Percentiles rank a stretch among this genome's conserved stretches.
Conservation (phyloP, 2,329 filamentous ascomycete genomes). For the Aspergillus fischeri region DNA sequence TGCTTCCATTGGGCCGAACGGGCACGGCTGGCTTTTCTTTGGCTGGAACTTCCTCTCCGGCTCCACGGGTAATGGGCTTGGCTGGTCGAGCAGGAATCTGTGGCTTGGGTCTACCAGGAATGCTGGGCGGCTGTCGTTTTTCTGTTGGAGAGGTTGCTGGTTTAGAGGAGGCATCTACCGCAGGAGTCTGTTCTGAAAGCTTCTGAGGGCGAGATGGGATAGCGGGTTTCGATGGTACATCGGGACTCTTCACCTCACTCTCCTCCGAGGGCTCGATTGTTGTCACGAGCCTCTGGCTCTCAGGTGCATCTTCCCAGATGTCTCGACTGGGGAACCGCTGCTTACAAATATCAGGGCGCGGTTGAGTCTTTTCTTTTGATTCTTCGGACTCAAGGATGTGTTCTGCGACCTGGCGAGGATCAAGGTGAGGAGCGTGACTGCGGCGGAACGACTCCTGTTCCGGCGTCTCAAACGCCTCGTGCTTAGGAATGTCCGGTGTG, state of each 20-base stretch:
- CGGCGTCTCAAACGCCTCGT: conserved; percentile 40
- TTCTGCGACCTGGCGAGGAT: conserved; percentile 32
- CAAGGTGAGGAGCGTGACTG: conserved; percentile 37
- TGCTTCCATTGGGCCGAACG: conserved; percentile 70
- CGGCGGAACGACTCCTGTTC: conserved; percentile 47
- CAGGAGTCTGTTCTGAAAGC: conserved; percentile 27
- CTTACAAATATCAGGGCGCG: conserved; percentile 51
- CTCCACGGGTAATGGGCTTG: conserved; percentile 43
- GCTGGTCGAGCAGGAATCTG: conserved; percentile 61
- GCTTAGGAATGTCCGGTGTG: conserved; percentile 63
- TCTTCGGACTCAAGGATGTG: conserved; percentile 32
- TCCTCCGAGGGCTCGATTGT: conserved; percentile 55
- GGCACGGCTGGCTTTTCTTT: conserved; percentile 85
- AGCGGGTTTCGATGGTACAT: conserved; percentile 30
- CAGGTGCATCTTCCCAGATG: conserved; percentile 90
- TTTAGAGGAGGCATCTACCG: conserved; percentile 31
- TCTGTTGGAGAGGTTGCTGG: conserved; percentile 46
- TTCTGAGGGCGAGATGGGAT: conserved; percentile 34
- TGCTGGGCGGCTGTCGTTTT: conserved; percentile 46
- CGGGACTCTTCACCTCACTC: conserved; percentile 43
- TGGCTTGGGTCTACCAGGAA: conserved; percentile 61
- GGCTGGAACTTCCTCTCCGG: conserved; percentile 32
- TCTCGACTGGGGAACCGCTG: conserved; percentile 86
- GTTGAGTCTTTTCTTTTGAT: conserved; percentile 18
- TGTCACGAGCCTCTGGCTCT: conserved; percentile 74